These are phyloP conservation scores for Colletotrichum paranaense DNA, from an alignment of 2,329 filamentous ascomycete genomes.

Conservation along the genomic window DNA sequence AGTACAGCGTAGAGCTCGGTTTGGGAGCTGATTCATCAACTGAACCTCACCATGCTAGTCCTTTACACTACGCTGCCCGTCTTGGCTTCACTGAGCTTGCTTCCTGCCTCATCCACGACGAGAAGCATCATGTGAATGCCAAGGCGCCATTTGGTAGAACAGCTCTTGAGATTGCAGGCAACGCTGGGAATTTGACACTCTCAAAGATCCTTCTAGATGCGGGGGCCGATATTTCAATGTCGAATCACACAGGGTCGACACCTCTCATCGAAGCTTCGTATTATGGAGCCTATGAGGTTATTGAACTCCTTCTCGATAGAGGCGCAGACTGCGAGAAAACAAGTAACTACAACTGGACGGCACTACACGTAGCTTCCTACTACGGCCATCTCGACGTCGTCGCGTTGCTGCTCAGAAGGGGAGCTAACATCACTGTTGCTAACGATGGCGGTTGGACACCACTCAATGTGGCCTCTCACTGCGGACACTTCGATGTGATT, in stretches of 20 bases:
- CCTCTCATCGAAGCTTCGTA: background rate
- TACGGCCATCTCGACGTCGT: too few species aligned
- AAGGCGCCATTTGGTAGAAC: background rate
- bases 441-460: too few species aligned
- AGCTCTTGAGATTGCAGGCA: background rate
- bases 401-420: too few species aligned
- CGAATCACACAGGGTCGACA: background rate
- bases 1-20: too few species aligned
- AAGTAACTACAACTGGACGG: too few species aligned
- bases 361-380: too few species aligned
- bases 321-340: too few species aligned
- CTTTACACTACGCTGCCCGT: constrained; percentile 1
- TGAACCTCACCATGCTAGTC: background rate
- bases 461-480: too few species aligned
- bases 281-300: background rate
- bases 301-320: background rate
- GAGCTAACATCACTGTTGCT: too few species aligned
- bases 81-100: background rate
- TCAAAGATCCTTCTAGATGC: constrained; percentile 18
- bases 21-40: too few species aligned
- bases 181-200: background rate
- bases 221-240: background rate
- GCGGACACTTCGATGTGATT: too few species aligned
- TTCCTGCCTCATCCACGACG: background rate
- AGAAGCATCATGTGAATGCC: background rate